phyloP scores from a whole-genome alignment of 2,329 filamentous ascomycete genomes.

The Stachybotrys echinatus region DNA sequence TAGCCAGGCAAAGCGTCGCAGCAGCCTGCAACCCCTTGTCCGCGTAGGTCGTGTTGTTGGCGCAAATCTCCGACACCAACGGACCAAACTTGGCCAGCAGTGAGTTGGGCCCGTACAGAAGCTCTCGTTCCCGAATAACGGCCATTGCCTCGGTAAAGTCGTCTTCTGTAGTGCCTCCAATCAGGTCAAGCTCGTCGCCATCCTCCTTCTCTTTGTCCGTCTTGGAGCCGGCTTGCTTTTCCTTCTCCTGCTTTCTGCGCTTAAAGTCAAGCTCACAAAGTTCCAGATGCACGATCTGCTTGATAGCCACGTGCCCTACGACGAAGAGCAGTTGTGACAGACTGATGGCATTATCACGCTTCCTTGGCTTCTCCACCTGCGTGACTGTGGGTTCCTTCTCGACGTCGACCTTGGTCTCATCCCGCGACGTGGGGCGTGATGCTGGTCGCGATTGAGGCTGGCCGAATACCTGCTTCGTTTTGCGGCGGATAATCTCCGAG shows the following conservation, averaged over 20 bases:
- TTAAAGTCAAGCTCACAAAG: conserved; percentile 98
- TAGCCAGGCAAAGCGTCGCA: conserved; percentile 89
- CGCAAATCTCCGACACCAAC: conserved; percentile 87
- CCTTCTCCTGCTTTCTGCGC: conserved; percentile 84
- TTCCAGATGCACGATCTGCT: conserved; percentile 97
- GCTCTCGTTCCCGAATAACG: conserved; percentile 77
- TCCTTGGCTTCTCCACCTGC: conserved; percentile 40
- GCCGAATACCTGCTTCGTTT: conserved; percentile 76
- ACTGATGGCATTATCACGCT: conserved; percentile 63
- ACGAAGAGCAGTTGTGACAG: conserved; percentile 91
- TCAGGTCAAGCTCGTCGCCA: conserved; percentile 88
- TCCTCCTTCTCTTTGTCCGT: conserved; percentile 55
- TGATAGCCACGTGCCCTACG: conserved; percentile 94
- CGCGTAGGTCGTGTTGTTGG: conserved; percentile 87
- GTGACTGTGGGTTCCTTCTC: conserved; percentile 27
- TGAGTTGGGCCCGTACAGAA: conserved; percentile 76
- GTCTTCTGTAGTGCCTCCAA: conserved; percentile 92
- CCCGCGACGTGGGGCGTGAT: conserved; percentile 42
- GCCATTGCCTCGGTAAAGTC: conserved; percentile 85
- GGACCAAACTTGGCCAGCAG: conserved; percentile 88
- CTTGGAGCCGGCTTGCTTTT: conserved; percentile 54
- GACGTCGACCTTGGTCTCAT: conserved; percentile 26
- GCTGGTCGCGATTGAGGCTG: conserved; percentile 28
- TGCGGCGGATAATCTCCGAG: conserved; percentile 82
- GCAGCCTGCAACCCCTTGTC: conserved; percentile 89